A percentile compares a stretch with the other conserved stretches of the same genome.
Conservation (phyloP, 768 basidiomycete genomes). For the Cystobasidium ongulense region DNA sequence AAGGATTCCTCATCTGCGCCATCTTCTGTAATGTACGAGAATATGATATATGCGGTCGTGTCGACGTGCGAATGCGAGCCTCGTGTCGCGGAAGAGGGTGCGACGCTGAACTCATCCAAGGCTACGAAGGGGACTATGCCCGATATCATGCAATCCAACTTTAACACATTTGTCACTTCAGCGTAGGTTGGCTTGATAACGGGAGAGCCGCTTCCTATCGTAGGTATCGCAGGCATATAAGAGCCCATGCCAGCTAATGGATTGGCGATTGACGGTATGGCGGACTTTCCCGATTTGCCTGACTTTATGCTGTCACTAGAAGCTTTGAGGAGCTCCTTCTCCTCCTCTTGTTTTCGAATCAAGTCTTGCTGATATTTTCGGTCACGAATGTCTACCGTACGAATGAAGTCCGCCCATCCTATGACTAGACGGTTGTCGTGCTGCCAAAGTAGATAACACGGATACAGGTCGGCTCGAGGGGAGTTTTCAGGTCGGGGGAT, state of each 20-base stretch:
- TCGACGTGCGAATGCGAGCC: not conserved
- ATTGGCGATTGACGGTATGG: not conserved
- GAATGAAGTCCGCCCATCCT: constrained; percentile 79
- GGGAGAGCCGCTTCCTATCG: constrained; percentile 46
- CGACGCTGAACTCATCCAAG: not conserved
- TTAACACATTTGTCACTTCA: constrained; percentile 84
- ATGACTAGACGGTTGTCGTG: constrained; percentile 83
- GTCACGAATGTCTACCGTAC: constrained; percentile 62
- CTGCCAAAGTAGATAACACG: constrained; percentile 83
- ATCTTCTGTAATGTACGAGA: constrained; percentile 59
- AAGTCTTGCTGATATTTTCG: constrained; percentile 34
- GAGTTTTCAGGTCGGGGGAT: constrained; percentile 74
- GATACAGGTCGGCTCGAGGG: constrained; percentile 89
- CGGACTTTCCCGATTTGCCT: constrained; percentile 6
- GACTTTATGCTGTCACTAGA: not conserved
- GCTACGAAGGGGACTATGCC: constrained; percentile 64
- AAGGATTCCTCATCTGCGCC: constrained; percentile 62
- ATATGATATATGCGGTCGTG: constrained; percentile 57
- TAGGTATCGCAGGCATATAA: constrained; percentile 6
- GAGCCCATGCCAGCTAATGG: constrained; percentile 27
- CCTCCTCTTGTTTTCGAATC: constrained; percentile 31
- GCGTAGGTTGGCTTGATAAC: constrained; percentile 53
- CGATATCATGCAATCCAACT: constrained; percentile 89
- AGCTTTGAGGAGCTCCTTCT: not conserved
- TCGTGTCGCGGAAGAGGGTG: not conserved